A percentile compares a stretch with the other conserved stretches of the same genome.
Evolutionary conservation across 139 green algal species (phyloP).

Genomic region (Raphidocelis subcapitata): DNA sequence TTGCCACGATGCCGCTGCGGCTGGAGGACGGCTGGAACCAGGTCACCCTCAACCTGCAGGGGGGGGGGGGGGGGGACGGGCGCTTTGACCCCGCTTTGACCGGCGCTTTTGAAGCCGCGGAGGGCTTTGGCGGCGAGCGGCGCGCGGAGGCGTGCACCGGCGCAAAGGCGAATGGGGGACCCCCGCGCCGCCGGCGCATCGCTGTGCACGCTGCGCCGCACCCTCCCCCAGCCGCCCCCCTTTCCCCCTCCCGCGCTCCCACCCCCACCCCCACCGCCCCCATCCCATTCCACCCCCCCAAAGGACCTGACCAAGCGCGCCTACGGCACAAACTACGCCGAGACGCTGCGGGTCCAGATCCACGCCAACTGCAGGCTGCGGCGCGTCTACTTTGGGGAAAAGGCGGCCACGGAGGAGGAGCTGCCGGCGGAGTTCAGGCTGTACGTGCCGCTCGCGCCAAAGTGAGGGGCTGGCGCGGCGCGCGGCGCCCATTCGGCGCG

Average conservation of each 20-base stretch:
- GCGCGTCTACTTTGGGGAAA: conserved; percentile 82
- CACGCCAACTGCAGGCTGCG: conserved; percentile 94
- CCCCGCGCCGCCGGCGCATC: too few relatives aligned
- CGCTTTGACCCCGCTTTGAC: neutral
- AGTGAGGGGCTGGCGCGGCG: too few relatives aligned
- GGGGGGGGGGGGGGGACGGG: conserved; percentile 47
- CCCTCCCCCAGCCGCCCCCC: neutral
- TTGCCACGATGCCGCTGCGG: conserved; percentile 95
- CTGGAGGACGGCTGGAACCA: conserved; percentile 96
- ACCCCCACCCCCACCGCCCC: neutral
- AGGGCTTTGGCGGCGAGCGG: neutral
- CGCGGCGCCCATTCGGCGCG: too few relatives aligned
- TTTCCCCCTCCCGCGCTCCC: neutral
- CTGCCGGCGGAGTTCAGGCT: conserved; percentile 81
- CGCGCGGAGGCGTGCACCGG: neutral
- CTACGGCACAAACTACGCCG: conserved; percentile 88
- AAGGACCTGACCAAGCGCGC: too few relatives aligned
- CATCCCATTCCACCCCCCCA: too few relatives aligned
- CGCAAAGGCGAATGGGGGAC: neutral
- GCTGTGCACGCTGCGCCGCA: too few relatives aligned
- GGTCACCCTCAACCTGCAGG: conserved; percentile 93
- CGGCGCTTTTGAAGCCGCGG: neutral
- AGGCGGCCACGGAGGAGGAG: conserved; percentile 70
- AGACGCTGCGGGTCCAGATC: conserved; percentile 88
- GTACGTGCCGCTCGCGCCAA: conserved; percentile 41